Conservation (phyloP, 352 stramenopile species). For the Globisporangium solare region DNA sequence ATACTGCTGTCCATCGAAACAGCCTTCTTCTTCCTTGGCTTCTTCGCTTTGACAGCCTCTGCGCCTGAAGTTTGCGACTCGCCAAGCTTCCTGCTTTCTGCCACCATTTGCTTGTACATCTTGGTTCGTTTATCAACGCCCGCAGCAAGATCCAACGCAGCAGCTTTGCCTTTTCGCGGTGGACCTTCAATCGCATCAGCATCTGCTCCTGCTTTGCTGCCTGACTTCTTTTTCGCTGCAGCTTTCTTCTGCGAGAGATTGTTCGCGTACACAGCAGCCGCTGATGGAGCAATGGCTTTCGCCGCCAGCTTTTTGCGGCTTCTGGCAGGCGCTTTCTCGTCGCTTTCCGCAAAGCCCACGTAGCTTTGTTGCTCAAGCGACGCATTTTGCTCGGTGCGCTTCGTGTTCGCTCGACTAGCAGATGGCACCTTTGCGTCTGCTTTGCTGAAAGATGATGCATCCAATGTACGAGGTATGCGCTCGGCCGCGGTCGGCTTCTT, state of each 20-base stretch:
- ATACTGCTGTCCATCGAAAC: background rate
- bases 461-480: background rate
- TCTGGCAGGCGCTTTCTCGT: background rate
- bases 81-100: background rate
- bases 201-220: background rate
- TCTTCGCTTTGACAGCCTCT: background rate
- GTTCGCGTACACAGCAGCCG: background rate
- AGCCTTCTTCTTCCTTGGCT: conserved; percentile 9
- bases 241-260: conserved; percentile 10
- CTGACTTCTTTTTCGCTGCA: conserved; percentile 1
- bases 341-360: too few relatives aligned
- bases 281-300: conserved; percentile 3
- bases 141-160: conserved; percentile 2
- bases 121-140: conserved; percentile 9
- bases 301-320: conserved; percentile 9
- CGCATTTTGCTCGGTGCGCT: background rate
- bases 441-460: background rate
- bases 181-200: conserved; percentile 3
- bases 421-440: background rate
- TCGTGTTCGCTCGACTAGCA: background rate
- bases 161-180: background rate
- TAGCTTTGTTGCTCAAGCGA: background rate
- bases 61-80: background rate
- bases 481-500: background rate
- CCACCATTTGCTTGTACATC: background rate